Conservation (phyloP, 345 rosid genomes). For the Litchi chinensis region DNA sequence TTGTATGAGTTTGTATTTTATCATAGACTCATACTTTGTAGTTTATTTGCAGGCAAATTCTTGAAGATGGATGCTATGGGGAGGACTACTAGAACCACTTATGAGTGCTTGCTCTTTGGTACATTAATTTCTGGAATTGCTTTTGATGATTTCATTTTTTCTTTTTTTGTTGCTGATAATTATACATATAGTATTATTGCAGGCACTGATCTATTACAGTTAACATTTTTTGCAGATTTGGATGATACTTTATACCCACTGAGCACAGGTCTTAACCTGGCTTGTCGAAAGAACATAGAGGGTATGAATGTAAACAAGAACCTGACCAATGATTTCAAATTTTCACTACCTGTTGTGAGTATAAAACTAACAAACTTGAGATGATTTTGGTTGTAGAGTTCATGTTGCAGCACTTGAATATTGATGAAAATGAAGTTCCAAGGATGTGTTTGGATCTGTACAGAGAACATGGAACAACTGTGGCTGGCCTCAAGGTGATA, state of each 20-base stretch:
- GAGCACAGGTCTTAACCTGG: slow-evolving; percentile 75
- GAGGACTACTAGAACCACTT: slow-evolving; percentile 43
- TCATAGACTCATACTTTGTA: no score
- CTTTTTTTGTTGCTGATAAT: neutral
- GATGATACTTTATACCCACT: slow-evolving; percentile 87
- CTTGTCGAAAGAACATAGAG: slow-evolving; percentile 81
- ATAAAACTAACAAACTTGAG: neutral
- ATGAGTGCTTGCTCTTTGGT: slow-evolving; percentile 90
- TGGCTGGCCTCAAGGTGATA: slow-evolving; percentile 91
- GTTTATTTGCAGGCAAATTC: slow-evolving; percentile 28
- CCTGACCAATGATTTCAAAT: neutral
- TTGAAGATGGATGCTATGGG: slow-evolving; percentile 57
- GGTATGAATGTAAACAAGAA: slow-evolving; percentile 40
- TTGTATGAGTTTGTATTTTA: slow-evolving; percentile 11
- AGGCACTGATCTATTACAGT: slow-evolving; percentile 6
- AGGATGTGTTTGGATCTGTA: slow-evolving; percentile 88
- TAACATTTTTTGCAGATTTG: slow-evolving; percentile 55
- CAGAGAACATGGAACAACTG: slow-evolving; percentile 89
- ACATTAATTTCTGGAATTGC: neutral
- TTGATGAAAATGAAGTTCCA: slow-evolving; percentile 81
- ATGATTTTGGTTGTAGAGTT: slow-evolving; percentile 48
- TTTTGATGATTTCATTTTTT: neutral
- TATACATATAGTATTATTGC: neutral
- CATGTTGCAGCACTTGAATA: slow-evolving; percentile 65
- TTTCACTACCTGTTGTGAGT: neutral